Evolutionary conservation across 257 asterid genomes (phyloP), one percentile per base, ranked within the genome.

Genomic region (Solanum corneliomulleri): DNA sequence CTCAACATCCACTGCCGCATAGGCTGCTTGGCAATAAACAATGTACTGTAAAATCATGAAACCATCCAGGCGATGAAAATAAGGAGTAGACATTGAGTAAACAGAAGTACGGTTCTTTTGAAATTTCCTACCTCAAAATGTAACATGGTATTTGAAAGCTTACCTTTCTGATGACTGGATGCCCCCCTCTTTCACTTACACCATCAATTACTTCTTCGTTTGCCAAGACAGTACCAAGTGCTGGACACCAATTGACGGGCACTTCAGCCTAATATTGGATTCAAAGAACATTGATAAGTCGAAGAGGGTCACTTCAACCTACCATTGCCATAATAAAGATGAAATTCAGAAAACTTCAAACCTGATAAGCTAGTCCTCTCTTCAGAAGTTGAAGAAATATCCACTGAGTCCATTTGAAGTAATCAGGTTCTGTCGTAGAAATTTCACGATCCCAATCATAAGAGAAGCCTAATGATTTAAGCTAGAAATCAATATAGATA

Each of bases 211-310:
- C 95, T 91, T 96, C 99, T 93, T 97, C 99, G 90, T 97, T 97
- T 56, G 98, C 99, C 94, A 97, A 90, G 81, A 97, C 99, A 88
- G 99, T 97, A 87, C 99, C 99, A 83, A 97, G 98, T 74, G 98
- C 99, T 91, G 99, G 99, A 91, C 99, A 97, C 99, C 99, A 97
- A 91, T 97, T 96, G 88, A 97, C 99, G 80, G 99, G 99, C 86
- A 97, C 99, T 92, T 97, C 99, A 87, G 99, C 99, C 99, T 97
- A 74, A 86, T 68, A 35, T 68, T 60, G 41, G 47, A 88, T 85
- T 86, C 86, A 88, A 88, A 49, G 68, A 81, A 31, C 45, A 9
- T 20, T 81, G 85, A 49, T 81, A 47, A 81, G 69, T 81, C 29
- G 20, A 31, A 29, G 45, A 31, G 58, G 69, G 42, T 80, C 21